Percentiles rank a stretch among this genome's conserved stretches.
These are phyloP conservation scores for Chrysochromulina tobinii DNA, from an alignment of 78 protist genomes.

Conservation along the genomic window DNA sequence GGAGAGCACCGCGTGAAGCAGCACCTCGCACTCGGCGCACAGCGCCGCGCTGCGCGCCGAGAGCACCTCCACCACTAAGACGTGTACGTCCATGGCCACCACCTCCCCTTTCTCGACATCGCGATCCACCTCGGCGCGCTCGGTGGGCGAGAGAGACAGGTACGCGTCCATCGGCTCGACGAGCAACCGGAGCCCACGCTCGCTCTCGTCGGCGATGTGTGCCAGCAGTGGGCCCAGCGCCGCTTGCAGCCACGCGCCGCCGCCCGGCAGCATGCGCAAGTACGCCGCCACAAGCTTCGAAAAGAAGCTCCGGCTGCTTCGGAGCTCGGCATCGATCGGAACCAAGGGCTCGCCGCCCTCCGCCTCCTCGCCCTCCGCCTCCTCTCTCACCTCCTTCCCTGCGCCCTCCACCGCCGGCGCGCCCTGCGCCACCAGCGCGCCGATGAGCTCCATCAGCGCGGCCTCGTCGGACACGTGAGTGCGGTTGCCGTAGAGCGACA, in stretches of 20 bases:
- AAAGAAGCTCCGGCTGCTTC: no score
- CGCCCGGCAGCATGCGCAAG: not conserved
- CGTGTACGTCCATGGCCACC: not conserved
- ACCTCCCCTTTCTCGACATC: not conserved
- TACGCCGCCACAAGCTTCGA: not conserved
- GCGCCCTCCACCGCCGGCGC: not conserved
- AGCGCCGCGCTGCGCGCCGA: not conserved
- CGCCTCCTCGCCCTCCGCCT: no score
- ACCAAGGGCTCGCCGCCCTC: no score
- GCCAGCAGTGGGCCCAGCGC: not conserved
- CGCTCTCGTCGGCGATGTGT: not conserved
- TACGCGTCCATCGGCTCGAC: not conserved
- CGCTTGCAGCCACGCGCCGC: constrained; percentile 6
- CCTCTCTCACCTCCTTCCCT: not conserved
- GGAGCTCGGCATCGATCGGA: no score
- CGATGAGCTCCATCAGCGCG: no score
- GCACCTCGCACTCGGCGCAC: not conserved
- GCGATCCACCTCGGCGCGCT: not conserved
- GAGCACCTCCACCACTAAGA: not conserved
- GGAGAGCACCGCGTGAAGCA: not conserved
- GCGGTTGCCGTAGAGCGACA: no score
- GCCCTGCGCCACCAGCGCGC: no score
- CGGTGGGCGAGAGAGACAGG: not conserved
- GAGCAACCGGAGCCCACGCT: not conserved
- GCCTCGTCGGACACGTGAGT: no score